phyloP scores from a whole-genome alignment of 2,329 filamentous ascomycete species.

The Trichoderma sp. region DNA sequence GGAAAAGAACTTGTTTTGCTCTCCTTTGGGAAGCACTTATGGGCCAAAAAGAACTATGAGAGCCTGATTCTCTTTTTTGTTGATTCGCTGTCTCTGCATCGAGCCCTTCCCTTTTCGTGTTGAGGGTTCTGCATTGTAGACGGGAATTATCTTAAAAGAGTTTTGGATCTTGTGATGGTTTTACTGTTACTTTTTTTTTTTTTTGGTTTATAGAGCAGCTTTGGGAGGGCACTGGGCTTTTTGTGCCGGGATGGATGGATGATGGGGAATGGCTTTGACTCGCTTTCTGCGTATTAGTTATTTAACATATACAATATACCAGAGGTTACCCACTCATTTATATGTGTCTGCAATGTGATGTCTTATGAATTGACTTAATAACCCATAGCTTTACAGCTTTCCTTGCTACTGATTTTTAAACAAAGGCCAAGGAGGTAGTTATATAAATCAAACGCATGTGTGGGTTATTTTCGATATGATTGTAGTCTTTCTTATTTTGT shows the following conservation, averaged over 20 bases:
- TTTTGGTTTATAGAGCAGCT: constrained; percentile 12
- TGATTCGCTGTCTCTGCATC: constrained; percentile 16
- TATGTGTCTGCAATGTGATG: not conserved
- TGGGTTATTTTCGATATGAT: too few relatives aligned
- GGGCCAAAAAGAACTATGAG: not conserved
- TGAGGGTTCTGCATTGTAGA: constrained; percentile 14
- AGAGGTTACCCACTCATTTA: constrained; percentile 65
- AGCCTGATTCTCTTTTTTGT: not conserved
- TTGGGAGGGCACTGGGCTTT: constrained; percentile 6
- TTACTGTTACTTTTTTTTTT: not conserved
- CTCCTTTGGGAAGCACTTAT: constrained; percentile 7
- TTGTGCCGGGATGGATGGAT: constrained; percentile 32
- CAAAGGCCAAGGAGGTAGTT: too few relatives aligned
- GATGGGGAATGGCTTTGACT: constrained; percentile 50
- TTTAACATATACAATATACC: constrained; percentile 55
- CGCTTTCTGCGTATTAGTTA: constrained; percentile 68
- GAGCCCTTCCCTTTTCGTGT: not conserved
- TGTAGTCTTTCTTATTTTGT: too few relatives aligned
- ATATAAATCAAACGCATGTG: too few relatives aligned
- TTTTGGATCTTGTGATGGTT: constrained; percentile 20
- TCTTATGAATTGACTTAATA: not conserved
- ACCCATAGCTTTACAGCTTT: too few relatives aligned
- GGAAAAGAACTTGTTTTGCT: not conserved
- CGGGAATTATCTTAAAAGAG: not conserved
- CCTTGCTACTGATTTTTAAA: too few relatives aligned